Percentiles rank a stretch among this genome's conserved stretches.
These are phyloP conservation scores for Populus simonii DNA, from an alignment of 345 rosid species.

Conservation along the genomic window DNA sequence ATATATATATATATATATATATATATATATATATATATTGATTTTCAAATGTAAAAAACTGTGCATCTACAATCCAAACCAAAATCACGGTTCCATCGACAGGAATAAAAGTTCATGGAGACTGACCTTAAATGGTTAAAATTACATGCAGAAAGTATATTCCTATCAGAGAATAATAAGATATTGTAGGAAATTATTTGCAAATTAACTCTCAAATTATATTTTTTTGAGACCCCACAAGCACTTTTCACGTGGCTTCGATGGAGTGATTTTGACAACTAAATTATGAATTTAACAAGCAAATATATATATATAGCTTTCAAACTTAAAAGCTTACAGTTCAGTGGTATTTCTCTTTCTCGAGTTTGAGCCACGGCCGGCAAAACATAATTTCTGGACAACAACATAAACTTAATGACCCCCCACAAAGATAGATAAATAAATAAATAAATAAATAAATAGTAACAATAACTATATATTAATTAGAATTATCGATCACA, in stretches of 20 bases:
- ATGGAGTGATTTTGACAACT: background rate
- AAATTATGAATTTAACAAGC: background rate
- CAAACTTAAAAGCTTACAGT: no score
- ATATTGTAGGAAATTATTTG: background rate
- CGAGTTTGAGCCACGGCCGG: background rate
- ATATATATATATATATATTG: background rate
- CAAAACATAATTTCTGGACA: background rate
- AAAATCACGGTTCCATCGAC: background rate
- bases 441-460: no score
- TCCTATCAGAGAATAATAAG: background rate
- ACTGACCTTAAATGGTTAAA: background rate
- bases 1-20: background rate
- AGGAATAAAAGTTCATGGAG: background rate
- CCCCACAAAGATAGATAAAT: no score
- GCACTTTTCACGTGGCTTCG: constrained; percentile 43
- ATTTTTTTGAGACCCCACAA: constrained; percentile 9
- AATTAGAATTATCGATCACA: no score
- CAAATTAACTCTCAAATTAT: background rate
- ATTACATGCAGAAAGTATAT: background rate
- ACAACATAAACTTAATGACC: background rate
- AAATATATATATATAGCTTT: background rate
- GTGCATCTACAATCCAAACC: background rate
- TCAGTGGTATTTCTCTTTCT: background rate
- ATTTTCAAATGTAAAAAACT: background rate
- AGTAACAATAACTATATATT: background rate